Evolutionary conservation across 2,329 filamentous ascomycete genomes (phyloP), one percentile per base, ranked within the genome.

Genomic region (Cylindrodendrum hubeiense): DNA sequence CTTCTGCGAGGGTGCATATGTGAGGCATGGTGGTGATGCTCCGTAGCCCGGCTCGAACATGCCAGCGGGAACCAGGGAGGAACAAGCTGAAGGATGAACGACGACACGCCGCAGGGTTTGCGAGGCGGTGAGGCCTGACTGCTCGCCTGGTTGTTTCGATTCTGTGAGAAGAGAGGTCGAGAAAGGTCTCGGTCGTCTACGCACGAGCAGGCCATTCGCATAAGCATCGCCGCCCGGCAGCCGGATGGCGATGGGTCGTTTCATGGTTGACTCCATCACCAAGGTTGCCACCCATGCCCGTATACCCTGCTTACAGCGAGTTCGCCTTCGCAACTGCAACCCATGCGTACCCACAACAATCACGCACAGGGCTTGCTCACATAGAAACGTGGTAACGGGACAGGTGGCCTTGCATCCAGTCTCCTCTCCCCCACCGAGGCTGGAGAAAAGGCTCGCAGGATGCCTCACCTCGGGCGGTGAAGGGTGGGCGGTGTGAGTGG

Each of bases 41-140:
- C 47, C 47, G 26, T 33, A n/a, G 26, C 12, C 46, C 28, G 44
- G 44, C 24, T n/a, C 17, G 24, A 39, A n/a, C 37, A 39, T 17
- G 15, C 37, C 37, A 33, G 47, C 7, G 41, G 33, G 21, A 39
- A n/a, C 37, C 37, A 39, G 10, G 21, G 28, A 34, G 33, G 22
- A 52, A 21, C 49, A 34, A 34, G n/a, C 26, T 49, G 47, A 50
- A 50, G 47, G 47, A 50, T 50, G 26, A 47, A 24, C 26, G 33
- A 33, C 30, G 33, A 21, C 21, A 47, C 30, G 28, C 5, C 37
- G 15, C 39, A 33, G 53, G 39, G 24, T 46, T 58, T 17, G 34
- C 19, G 44, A 41, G 44, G 57, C 57, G 57, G 57, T 60, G 57
- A 60, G 49, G 57, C 57, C 57, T 53, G 57, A 60, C 46, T 30